Evolutionary conservation across 2,329 filamentous ascomycete genomes (phyloP).

Genomic region (Metarhizium brunneum): DNA sequence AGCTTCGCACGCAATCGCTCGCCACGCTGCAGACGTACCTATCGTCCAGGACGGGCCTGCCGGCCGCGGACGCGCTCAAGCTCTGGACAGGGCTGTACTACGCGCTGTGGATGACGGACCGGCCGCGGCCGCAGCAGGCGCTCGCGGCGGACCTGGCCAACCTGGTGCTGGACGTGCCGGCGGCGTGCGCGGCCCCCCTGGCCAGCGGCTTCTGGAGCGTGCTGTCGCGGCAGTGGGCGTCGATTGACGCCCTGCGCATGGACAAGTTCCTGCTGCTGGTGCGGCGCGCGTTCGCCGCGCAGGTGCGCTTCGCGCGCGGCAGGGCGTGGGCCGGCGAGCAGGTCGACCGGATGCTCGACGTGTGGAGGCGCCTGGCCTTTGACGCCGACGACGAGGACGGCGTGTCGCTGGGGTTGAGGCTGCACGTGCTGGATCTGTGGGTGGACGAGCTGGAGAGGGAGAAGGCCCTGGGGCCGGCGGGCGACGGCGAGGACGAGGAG

Average conservation of each 20-base stretch:
- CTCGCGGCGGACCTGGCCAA: constrained; percentile 70
- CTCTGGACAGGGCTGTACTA: constrained; percentile 95
- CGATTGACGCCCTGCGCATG: constrained; percentile 67
- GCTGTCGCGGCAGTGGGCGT: constrained; percentile 61
- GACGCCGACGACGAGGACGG: constrained; percentile 32
- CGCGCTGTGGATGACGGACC: constrained; percentile 89
- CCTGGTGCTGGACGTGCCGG: constrained; percentile 49
- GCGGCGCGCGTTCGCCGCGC: constrained; percentile 66
- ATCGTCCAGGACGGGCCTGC: constrained; percentile 48
- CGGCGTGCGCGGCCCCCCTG: constrained; percentile 33
- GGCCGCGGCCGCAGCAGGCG: constrained; percentile 75
- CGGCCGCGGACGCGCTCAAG: constrained; percentile 67
- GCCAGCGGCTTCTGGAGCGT: constrained; percentile 63
- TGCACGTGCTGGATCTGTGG: constrained; percentile 87
- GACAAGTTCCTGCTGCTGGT: constrained; percentile 91
- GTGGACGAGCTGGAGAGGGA: constrained; percentile 78
- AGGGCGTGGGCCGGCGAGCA: constrained; percentile 22
- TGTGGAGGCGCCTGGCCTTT: constrained; percentile 23
- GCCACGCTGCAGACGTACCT: constrained; percentile 71
- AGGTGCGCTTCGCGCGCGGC: constrained; percentile 41
- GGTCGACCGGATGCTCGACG: constrained; percentile 16
- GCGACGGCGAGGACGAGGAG: constrained; percentile 11
- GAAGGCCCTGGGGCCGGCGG: constrained; percentile 34
- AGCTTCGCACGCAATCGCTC: constrained; percentile 68
- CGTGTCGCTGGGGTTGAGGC: constrained; percentile 73